Percentiles rank a stretch among this genome's conserved stretches.
phyloP scores from a whole-genome alignment of 352 stramenopile genomes.

The Nothophytophthora sp. region DNA sequence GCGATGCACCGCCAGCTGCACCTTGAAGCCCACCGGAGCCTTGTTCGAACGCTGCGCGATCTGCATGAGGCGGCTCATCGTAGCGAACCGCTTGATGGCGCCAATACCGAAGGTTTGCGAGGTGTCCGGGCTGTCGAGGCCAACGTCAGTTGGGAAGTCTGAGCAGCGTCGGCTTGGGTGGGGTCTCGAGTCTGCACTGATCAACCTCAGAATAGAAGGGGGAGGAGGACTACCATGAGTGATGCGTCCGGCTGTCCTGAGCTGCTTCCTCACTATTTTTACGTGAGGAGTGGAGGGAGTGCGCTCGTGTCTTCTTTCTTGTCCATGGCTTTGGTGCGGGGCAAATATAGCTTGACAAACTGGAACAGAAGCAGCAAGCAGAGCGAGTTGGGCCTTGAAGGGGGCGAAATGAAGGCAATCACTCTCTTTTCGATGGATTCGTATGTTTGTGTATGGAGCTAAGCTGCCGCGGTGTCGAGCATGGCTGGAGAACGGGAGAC shows the following conservation, averaged over 20 bases:
- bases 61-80: slow-evolving; percentile 70
- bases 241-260: slow-evolving; percentile 13
- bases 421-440: too few relatives aligned
- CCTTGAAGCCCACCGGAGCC: slow-evolving; percentile 58
- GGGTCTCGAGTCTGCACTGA: slow-evolving; percentile 5
- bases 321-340: too few relatives aligned
- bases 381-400: too few relatives aligned
- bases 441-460: background rate
- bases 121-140: slow-evolving; percentile 11
- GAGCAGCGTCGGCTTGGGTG: slow-evolving; percentile 1
- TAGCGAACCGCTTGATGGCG: background rate
- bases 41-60: slow-evolving; percentile 66
- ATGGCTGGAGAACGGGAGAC: background rate
- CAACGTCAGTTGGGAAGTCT: slow-evolving; percentile 24
- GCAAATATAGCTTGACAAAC: too few relatives aligned
- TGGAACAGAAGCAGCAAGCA: too few relatives aligned
- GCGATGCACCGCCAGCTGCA: slow-evolving; percentile 71
- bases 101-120: slow-evolving; percentile 2
- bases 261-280: slow-evolving; percentile 26
- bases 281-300: background rate
- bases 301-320: too few relatives aligned
- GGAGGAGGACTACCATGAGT: slow-evolving; percentile 4
- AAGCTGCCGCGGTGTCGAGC: too few relatives aligned
- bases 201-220: slow-evolving; percentile 20
- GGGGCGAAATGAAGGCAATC: too few relatives aligned